These are phyloP conservation scores for Tylopilus orsonianus DNA, from an alignment of 1,284 basidiomycete species.

Conservation along the genomic window DNA sequence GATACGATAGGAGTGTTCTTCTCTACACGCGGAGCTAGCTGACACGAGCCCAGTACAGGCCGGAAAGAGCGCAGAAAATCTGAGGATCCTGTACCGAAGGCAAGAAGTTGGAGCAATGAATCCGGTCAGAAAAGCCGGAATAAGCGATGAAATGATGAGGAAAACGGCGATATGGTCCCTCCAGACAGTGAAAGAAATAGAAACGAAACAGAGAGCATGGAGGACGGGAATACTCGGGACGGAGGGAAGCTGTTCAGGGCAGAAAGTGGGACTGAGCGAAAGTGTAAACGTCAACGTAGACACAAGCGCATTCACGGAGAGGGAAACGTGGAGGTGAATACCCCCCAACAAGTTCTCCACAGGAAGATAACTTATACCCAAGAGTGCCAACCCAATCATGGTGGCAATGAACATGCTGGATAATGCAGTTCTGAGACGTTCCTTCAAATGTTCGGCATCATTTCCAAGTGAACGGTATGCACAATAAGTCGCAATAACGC, in stretches of 20 bases:
- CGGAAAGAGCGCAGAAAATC: slow-evolving; percentile 67
- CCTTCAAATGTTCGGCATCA: slow-evolving; percentile 13
- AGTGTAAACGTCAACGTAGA: slow-evolving; percentile 21
- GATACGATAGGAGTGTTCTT: no score
- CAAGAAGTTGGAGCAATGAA: slow-evolving; percentile 65
- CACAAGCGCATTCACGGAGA: slow-evolving; percentile 42
- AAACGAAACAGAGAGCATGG: no score
- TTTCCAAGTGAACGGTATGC: slow-evolving; percentile 45
- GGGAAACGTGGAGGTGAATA: slow-evolving; percentile 40
- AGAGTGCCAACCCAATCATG: slow-evolving; percentile 44
- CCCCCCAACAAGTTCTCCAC: slow-evolving; percentile 42
- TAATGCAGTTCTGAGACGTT: slow-evolving; percentile 39
- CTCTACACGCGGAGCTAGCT: slow-evolving; percentile 73
- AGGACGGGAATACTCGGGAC: no score
- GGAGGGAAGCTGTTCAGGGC: slow-evolving; percentile 28
- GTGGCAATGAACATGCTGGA: slow-evolving; percentile 37
- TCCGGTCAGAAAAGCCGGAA: slow-evolving; percentile 58
- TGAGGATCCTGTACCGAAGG: slow-evolving; percentile 75
- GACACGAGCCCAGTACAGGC: slow-evolving; percentile 74
- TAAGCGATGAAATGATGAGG: slow-evolving; percentile 66
- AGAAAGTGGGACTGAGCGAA: slow-evolving; percentile 13
- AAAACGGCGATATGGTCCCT: slow-evolving; percentile 85
- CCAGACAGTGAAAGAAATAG: no score
- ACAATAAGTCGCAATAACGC: slow-evolving; percentile 47
- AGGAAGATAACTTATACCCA: slow-evolving; percentile 37